Evolutionary conservation across 106 monocot species (phyloP).

Genomic region (Apostasia ramifera): DNA sequence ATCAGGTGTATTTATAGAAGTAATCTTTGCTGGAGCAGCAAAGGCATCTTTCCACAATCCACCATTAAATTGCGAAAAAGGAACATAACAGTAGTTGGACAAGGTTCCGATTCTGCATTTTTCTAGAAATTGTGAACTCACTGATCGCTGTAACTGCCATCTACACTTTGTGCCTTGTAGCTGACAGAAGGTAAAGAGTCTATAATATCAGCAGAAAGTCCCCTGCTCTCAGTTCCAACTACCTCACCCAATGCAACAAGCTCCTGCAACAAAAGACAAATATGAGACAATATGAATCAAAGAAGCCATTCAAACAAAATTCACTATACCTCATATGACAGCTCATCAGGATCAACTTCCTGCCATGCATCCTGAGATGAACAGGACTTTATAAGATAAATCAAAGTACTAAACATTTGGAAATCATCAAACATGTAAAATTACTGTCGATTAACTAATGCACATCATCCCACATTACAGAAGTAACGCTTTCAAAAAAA

Average conservation of each 20-base stretch:
- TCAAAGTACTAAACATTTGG: no score
- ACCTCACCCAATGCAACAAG: constrained; percentile 86
- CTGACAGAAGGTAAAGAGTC: constrained; percentile 71
- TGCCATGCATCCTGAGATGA: constrained; percentile 66
- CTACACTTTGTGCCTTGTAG: constrained; percentile 45
- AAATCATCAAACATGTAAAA: no score
- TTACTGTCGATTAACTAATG: no score
- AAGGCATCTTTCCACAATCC: no score
- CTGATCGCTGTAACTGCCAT: constrained; percentile 62
- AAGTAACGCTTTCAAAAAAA: no score
- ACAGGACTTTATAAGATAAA: neutral
- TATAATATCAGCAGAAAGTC: constrained; percentile 73
- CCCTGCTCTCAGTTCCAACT: constrained; percentile 87
- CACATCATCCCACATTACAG: no score
- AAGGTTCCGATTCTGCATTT: neutral
- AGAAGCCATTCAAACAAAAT: neutral
- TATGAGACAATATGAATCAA: neutral
- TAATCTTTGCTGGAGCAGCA: no score
- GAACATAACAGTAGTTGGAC: neutral
- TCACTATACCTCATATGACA: constrained; percentile 78
- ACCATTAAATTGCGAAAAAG: neutral
- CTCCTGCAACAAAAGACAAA: constrained; percentile 38
- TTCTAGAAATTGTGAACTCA: constrained; percentile 26
- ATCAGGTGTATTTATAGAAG: no score
- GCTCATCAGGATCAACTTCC: constrained; percentile 94